Percentiles rank a stretch among this genome's conserved stretches.
These are phyloP conservation scores for Phragmites australis DNA, from an alignment of 176 grass and related monocot species.

Conservation along the genomic window DNA sequence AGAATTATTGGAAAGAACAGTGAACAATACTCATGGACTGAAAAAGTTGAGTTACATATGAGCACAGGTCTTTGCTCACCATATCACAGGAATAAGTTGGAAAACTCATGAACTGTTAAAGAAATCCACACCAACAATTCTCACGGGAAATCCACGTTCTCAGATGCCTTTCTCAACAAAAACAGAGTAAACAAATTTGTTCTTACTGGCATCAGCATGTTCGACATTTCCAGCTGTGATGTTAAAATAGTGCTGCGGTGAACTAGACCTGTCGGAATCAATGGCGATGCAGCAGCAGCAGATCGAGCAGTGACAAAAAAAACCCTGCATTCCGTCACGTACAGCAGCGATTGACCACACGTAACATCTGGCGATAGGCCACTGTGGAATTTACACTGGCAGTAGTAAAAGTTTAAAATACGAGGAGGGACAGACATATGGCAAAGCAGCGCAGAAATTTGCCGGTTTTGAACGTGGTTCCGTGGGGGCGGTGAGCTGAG, in stretches of 20 bases:
- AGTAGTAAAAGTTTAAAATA: not conserved
- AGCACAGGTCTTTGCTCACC: not conserved
- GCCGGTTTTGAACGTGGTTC: constrained; percentile 1
- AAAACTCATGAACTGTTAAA: not conserved
- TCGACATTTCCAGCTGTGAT: not conserved
- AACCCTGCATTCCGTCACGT: not conserved
- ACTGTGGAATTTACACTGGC: constrained; percentile 13
- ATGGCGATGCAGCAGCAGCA: not conserved
- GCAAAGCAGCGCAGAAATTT: constrained; percentile 20
- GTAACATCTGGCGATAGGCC: constrained; percentile 15
- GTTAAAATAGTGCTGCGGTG: not conserved
- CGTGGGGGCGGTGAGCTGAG: not conserved
- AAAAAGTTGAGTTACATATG: not conserved
- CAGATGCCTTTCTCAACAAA: not conserved
- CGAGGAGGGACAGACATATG: not conserved
- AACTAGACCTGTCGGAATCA: not conserved
- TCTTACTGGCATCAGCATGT: too few relatives aligned
- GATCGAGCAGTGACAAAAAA: not conserved
- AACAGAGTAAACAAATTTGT: not conserved
- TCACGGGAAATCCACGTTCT: too few relatives aligned
- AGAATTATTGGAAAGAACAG: too few relatives aligned
- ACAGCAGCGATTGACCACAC: constrained; percentile 11
- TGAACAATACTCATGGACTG: too few relatives aligned
- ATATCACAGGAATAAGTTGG: not conserved
- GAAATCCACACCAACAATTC: too few relatives aligned